Base-by-base conservation (phyloP, 495 filamentous ascomycete species). In the Aspergillus wentii region DNA sequence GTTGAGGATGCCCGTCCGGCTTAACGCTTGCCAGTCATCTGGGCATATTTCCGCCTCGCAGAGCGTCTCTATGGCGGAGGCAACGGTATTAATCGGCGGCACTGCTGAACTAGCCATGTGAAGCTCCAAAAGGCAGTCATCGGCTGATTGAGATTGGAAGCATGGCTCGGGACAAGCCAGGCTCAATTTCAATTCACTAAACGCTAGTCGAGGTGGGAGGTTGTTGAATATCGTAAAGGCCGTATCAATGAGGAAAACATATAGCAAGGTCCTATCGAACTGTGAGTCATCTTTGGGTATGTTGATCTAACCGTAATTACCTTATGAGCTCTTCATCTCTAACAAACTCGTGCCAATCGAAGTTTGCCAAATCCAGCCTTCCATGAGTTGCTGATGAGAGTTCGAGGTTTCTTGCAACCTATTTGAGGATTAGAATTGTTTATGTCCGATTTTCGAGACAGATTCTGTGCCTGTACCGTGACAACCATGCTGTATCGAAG, bases 211-310 rank as follows among this genome's bases (percentile, higher is more conserved):
- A 8, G 56, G 59, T 5, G 55, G 55, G 1, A 52, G 31, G 15
- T 59, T 59, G 41, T 59, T 52, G 32, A 59, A 51, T n/a, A 55
- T 52, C 1, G 48, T 41, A 20, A 56, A 56, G 7, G 52, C 52
- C 1, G 52, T 46, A n/a, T 59, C 55, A 8, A 59, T 37, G 15
- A 59, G 29, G n/a, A 56, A 59, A 1, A 56, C 46, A 38, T 44
- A 59, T 40, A 87, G 83, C 21, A 88, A 64, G 18, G 82, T 82
- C 80, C 88, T 86, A 30, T 16, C 11, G 31, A 22, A 21, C 23
- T 16, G 38, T 54, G 11, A 53, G 48, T n/a, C n/a, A n/a, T n/a
- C n/a, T n/a, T n/a, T n/a, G n/a, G n/a, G n/a, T n/a, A n/a, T n/a
- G n/a, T n/a, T n/a, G n/a, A n/a, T n/a, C n/a, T 13, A 40, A 8